These are phyloP conservation scores for Pythium pyrilobum DNA, from an alignment of 352 stramenopile species.

Conservation along the genomic window DNA sequence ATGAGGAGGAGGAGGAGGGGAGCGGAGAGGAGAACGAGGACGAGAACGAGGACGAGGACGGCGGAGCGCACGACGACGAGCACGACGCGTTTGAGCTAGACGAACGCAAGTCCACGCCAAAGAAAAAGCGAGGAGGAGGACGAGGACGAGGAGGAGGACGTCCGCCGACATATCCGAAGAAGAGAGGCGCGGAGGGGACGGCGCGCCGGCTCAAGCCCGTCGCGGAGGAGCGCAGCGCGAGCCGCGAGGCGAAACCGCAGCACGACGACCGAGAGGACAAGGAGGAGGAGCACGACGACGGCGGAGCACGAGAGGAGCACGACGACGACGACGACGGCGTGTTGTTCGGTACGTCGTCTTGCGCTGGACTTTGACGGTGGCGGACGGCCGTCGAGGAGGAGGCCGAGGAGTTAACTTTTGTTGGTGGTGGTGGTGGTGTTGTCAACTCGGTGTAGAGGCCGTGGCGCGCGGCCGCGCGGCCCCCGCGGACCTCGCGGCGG, in stretches of 20 bases:
- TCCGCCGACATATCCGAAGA: no score
- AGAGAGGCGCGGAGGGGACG: conserved; percentile 6
- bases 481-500: conserved; percentile 40
- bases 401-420: no score
- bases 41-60: conserved; percentile 14
- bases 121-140: conserved; percentile 5
- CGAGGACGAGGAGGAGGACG: conserved; percentile 5
- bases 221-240: no score
- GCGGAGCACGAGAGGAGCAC: not conserved
- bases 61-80: conserved; percentile 20
- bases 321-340: conserved; percentile 2
- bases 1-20: conserved; percentile 15
- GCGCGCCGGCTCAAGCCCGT: conserved; percentile 32
- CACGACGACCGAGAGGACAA: no score
- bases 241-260: no score
- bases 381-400: no score
- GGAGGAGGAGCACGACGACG: conserved; percentile 6
- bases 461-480: conserved; percentile 49
- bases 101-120: conserved; percentile 10
- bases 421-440: no score
- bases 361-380: no score
- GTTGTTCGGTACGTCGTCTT: conserved; percentile 20
- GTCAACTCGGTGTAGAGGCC: conserved; percentile 53
- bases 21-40: conserved; percentile 29
- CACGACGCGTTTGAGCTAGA: conserved; percentile 28